These are phyloP conservation scores for Torulaspora franciscae DNA, from an alignment of 805 yeast species.

Conservation along the genomic window DNA sequence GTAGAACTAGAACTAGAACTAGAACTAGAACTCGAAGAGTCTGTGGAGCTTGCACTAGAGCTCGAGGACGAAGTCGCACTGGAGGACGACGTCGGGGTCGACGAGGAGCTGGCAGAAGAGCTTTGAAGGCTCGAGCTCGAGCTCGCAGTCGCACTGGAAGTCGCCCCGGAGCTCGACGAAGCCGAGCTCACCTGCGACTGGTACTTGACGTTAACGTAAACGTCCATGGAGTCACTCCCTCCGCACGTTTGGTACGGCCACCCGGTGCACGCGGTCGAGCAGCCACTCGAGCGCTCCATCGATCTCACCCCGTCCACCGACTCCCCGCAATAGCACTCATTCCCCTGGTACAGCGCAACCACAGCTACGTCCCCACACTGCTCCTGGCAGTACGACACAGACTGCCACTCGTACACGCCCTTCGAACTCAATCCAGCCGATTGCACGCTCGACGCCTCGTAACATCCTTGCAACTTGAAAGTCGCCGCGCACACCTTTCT, in stretches of 20 bases:
- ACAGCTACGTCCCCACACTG: conserved; percentile 48
- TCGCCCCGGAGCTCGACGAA: not conserved
- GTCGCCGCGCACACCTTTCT: conserved; percentile 6
- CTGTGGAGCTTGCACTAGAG: conserved; percentile 1
- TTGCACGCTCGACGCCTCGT: conserved; percentile 25
- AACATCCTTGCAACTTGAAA: conserved; percentile 37
- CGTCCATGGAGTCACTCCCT: conserved; percentile 46
- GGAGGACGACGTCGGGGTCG: no score
- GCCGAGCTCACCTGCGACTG: conserved; percentile 1
- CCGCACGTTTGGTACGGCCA: conserved; percentile 62
- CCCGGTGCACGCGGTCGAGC: conserved; percentile 57
- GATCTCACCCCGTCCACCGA: conserved; percentile 27
- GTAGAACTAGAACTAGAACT: conserved; percentile 1
- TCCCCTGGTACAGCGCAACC: conserved; percentile 51
- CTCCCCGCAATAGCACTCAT: conserved; percentile 65
- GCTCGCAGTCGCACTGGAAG: not conserved
- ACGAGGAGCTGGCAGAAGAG: no score
- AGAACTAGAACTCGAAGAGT: conserved; percentile 1
- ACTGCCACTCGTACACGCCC: conserved; percentile 54
- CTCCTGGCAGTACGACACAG: conserved; percentile 51
- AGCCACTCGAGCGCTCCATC: conserved; percentile 34
- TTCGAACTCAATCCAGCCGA: conserved; percentile 29
- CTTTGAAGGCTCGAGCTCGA: conserved; percentile 2
- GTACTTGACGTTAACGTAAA: conserved; percentile 39
- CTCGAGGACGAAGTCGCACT: conserved; percentile 3